Percentiles rank a stretch among this genome's conserved stretches.
Evolutionary conservation across 371 early-diverging fungal species (phyloP).

Genomic region (Mucor irregularis): DNA sequence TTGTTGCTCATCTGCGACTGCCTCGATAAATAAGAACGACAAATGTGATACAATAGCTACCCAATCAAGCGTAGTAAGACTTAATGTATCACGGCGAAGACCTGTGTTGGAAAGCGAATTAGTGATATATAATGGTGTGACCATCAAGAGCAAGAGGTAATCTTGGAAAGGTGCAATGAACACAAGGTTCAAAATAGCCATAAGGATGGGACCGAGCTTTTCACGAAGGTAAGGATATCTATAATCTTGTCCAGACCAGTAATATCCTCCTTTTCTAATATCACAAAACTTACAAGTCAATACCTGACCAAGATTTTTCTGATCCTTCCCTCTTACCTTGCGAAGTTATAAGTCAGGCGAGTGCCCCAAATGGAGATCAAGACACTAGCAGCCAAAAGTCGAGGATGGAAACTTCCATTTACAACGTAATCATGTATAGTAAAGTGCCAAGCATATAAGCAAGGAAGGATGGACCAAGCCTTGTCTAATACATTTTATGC

Average conservation of each 20-base stretch:
- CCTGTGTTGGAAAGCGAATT: conserved; percentile 14
- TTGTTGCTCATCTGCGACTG: conserved; percentile 83
- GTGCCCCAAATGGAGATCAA: conserved; percentile 76
- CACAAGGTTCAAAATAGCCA: conserved; percentile 72
- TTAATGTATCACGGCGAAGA: conserved; percentile 1
- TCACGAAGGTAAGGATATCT: conserved; percentile 67
- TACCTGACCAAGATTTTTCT: not conserved
- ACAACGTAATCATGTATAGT: conserved; percentile 45
- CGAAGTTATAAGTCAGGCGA: conserved; percentile 82
- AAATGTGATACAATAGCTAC: conserved; percentile 48
- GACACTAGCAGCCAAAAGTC: conserved; percentile 49
- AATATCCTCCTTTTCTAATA: conserved; percentile 76
- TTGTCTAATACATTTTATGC: conserved; percentile 41
- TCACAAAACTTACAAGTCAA: not conserved
- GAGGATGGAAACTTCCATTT: conserved; percentile 33
- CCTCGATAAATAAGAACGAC: conserved; percentile 57
- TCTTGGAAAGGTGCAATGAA: conserved; percentile 81
- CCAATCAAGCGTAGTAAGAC: conserved; percentile 47
- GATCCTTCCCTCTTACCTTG: conserved; percentile 27
- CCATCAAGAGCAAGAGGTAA: conserved; percentile 62
- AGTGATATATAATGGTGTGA: conserved; percentile 62
- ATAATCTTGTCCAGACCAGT: conserved; percentile 69
- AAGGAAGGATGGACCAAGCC: conserved; percentile 75
- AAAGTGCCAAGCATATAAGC: conserved; percentile 60
- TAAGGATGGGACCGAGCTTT: conserved; percentile 44